Evolutionary conservation across 768 basidiomycete genomes (phyloP).

Genomic region (Lactifluus piperatus): DNA sequence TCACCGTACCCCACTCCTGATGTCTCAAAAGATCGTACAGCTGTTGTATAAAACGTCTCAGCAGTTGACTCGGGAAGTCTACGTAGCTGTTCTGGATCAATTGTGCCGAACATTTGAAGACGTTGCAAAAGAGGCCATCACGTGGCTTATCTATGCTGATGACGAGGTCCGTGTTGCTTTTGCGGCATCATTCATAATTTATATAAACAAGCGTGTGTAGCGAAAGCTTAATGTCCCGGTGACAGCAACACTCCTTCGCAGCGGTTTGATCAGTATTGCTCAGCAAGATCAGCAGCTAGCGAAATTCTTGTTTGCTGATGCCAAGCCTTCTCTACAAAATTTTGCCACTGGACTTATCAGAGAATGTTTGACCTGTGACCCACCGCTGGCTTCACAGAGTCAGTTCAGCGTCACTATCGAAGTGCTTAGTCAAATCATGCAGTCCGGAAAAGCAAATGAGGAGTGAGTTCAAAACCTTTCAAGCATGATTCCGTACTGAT

Average conservation of each 20-base stretch:
- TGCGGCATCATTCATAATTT: neutral
- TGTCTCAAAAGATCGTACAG: constrained; percentile 97
- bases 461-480: constrained; percentile 45
- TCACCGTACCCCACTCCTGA: constrained; percentile 79
- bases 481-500: constrained; percentile 3
- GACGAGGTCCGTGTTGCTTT: constrained; percentile 69
- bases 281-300: constrained; percentile 89
- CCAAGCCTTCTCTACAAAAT: constrained; percentile 65
- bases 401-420: constrained; percentile 80
- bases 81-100: constrained; percentile 81
- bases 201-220: constrained; percentile 32
- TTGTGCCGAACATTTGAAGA: constrained; percentile 85
- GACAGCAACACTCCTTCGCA: constrained; percentile 79
- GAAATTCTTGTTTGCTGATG: constrained; percentile 71
- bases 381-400: constrained; percentile 68
- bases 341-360: constrained; percentile 80
- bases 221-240: constrained; percentile 96
- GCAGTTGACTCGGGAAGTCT: constrained; percentile 86
- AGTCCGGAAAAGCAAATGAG: constrained; percentile 72
- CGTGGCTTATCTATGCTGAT: constrained; percentile 93
- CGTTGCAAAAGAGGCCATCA: constrained; percentile 92
- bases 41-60: constrained; percentile 83
- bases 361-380: constrained; percentile 76
- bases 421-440: constrained; percentile 63
- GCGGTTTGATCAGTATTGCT: constrained; percentile 64